phyloP scores from a whole-genome alignment of 495 filamentous ascomycete species.

The Friedmanniomyces simplex region DNA sequence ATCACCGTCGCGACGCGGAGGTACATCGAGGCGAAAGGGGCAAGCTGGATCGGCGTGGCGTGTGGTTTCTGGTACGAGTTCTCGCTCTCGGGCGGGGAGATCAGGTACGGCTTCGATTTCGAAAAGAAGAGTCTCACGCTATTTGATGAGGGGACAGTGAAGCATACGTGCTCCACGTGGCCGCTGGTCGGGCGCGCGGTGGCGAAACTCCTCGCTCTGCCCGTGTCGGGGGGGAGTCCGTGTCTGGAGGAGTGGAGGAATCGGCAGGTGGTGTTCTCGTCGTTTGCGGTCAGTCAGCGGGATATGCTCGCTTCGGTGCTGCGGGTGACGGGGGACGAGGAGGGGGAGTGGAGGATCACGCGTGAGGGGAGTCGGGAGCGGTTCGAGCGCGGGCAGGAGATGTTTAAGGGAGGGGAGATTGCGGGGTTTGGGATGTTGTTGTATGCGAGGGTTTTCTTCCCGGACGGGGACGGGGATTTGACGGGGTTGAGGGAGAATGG shows the following conservation, averaged over 20 bases:
- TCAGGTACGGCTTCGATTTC: slow-evolving; percentile 40
- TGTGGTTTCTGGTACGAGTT: slow-evolving; percentile 49
- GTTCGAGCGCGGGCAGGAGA: slow-evolving; percentile 33
- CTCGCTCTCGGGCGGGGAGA: slow-evolving; percentile 28
- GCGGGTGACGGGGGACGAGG: slow-evolving; percentile 42
- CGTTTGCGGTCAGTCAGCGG: slow-evolving; percentile 36
- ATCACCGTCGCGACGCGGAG: background rate
- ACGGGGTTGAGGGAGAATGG: slow-evolving; percentile 37
- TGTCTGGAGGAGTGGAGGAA: slow-evolving; percentile 32
- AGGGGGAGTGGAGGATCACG: slow-evolving; percentile 46
- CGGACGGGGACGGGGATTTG: slow-evolving; percentile 37
- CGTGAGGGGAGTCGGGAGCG: slow-evolving; percentile 36
- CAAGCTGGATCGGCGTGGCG: background rate
- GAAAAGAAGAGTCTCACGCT: slow-evolving; percentile 30
- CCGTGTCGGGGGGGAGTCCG: slow-evolving; percentile 4
- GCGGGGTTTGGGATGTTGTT: slow-evolving; percentile 42
- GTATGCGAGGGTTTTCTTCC: slow-evolving; percentile 44
- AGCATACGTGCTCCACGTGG: slow-evolving; percentile 34
- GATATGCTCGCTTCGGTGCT: slow-evolving; percentile 39
- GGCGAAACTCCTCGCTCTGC: slow-evolving; percentile 20
- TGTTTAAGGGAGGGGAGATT: slow-evolving; percentile 36
- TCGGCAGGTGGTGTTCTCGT: slow-evolving; percentile 28
- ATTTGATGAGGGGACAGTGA: slow-evolving; percentile 40
- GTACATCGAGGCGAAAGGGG: slow-evolving; percentile 31
- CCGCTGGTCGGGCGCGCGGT: slow-evolving; percentile 37